These are phyloP conservation scores for Talaromyces sp. DNA, from an alignment of 2,329 filamentous ascomycete genomes.

Conservation along the genomic window DNA sequence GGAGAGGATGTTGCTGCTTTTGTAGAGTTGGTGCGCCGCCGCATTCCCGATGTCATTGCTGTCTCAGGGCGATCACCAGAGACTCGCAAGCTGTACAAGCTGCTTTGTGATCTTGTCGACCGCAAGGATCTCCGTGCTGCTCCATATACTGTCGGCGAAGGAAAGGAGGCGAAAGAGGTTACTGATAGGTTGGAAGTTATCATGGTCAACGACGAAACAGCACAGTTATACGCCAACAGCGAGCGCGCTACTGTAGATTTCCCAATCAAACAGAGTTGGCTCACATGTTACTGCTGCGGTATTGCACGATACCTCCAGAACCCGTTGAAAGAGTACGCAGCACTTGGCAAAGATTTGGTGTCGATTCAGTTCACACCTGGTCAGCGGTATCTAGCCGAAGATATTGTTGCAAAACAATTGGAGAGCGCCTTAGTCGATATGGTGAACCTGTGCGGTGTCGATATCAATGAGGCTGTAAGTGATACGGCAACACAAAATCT, in stretches of 20 bases:
- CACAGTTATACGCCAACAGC: slow-evolving; percentile 92
- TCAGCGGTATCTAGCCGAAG: slow-evolving; percentile 81
- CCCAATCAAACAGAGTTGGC: slow-evolving; percentile 66
- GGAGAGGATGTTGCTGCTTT: slow-evolving; percentile 66
- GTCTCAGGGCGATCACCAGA: slow-evolving; percentile 87
- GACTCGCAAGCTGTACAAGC: slow-evolving; percentile 76
- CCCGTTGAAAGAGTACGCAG: slow-evolving; percentile 93
- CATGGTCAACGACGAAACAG: slow-evolving; percentile 93
- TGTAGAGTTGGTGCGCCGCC: slow-evolving; percentile 71
- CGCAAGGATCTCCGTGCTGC: slow-evolving; percentile 74
- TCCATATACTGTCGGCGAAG: slow-evolving; percentile 79
- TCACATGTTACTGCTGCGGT: slow-evolving; percentile 85
- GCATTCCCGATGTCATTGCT: slow-evolving; percentile 84
- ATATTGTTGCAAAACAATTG: slow-evolving; percentile 79
- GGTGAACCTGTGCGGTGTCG: slow-evolving; percentile 93
- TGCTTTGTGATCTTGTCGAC: slow-evolving; percentile 73
- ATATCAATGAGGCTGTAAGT: slow-evolving; percentile 85
- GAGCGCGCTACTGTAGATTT: slow-evolving; percentile 75
- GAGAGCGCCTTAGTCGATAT: slow-evolving; percentile 98
- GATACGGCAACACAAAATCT: slow-evolving; percentile 82
- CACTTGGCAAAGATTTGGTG: slow-evolving; percentile 79
- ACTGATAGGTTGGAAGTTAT: slow-evolving; percentile 82
- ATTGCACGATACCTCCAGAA: slow-evolving; percentile 91
- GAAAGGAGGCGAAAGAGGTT: slow-evolving; percentile 68
- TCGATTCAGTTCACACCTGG: slow-evolving; percentile 87